Percentiles rank a stretch among this genome's conserved stretches.
phyloP scores from a whole-genome alignment of 1,284 basidiomycete genomes.

The Anthracocystis setariae region DNA sequence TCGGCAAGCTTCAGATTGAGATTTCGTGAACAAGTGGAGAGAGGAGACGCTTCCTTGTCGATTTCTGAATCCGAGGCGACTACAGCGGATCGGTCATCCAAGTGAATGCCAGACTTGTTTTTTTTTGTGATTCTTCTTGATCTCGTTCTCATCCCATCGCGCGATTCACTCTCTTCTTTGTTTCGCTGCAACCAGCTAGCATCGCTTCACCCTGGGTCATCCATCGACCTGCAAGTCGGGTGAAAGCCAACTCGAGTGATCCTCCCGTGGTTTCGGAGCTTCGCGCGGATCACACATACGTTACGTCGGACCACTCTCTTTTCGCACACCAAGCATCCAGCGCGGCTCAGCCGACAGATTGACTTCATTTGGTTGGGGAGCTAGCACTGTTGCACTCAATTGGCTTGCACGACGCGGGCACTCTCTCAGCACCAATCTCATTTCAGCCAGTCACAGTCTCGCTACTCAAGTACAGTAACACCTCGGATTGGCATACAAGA shows the following conservation, averaged over 20 bases:
- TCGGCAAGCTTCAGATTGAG: slow-evolving; percentile 2
- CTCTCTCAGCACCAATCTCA: too few species aligned
- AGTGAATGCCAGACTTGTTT: slow-evolving; percentile 1
- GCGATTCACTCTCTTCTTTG: background rate
- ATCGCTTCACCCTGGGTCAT: slow-evolving; percentile 16
- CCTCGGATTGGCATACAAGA: slow-evolving; percentile 7
- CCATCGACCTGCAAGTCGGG: slow-evolving; percentile 29
- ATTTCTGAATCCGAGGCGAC: background rate
- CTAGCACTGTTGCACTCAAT: too few species aligned
- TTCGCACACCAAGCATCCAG: background rate
- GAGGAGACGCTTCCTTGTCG: background rate
- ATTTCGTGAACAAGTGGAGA: background rate
- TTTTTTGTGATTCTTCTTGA: background rate
- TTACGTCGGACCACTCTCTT: slow-evolving; percentile 1
- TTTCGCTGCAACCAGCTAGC: background rate
- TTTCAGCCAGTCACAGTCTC: too few species aligned
- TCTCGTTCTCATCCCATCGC: background rate
- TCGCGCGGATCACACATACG: background rate
- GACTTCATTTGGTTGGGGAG: background rate
- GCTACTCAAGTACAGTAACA: too few species aligned
- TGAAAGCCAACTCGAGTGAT: slow-evolving; percentile 4
- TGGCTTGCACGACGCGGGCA: too few species aligned
- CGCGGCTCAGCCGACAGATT: background rate
- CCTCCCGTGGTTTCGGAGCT: background rate
- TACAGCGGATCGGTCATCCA: slow-evolving; percentile 1